Conservation (phyloP, 306 rosid genomes). For the Mimosa pudica region DNA sequence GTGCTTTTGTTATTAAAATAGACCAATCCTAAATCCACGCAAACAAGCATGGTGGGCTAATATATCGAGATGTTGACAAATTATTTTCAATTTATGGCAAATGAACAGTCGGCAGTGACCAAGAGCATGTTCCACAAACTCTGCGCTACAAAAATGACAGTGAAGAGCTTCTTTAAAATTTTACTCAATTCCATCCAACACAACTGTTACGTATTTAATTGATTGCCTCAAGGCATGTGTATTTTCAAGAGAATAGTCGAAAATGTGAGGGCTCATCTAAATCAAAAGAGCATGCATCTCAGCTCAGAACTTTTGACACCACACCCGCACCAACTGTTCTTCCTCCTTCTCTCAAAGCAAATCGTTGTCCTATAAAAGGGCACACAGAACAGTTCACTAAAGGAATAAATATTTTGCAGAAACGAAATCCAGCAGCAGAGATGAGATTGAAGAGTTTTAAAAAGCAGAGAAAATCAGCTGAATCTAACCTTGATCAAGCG, state of each 20-base stretch:
- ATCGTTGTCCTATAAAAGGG: conserved; percentile 83
- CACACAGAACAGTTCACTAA: neutral
- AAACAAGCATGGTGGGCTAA: conserved; percentile 1
- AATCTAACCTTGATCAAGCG: conserved; percentile 86
- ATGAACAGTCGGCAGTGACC: conserved; percentile 35
- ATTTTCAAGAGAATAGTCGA: conserved; percentile 37
- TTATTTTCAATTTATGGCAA: conserved; percentile 47
- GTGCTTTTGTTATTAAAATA: neutral
- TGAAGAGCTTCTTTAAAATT: conserved; percentile 41
- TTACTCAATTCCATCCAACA: conserved; percentile 44
- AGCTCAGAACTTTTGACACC: conserved; percentile 83
- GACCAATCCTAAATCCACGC: neutral
- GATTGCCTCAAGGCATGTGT: conserved; percentile 41
- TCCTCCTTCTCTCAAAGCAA: conserved; percentile 98
- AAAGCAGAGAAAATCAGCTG: conserved; percentile 11
- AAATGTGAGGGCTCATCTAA: conserved; percentile 36
- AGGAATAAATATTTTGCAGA: neutral
- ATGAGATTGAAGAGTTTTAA: neutral
- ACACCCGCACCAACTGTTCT: conserved; percentile 99
- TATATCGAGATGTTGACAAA: conserved; percentile 35
- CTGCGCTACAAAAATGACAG: conserved; percentile 50
- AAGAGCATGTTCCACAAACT: conserved; percentile 38
- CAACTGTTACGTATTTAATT: conserved; percentile 36
- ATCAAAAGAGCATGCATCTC: conserved; percentile 32
- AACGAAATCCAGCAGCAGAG: neutral